Evolutionary conservation across 176 grass and related monocot species (phyloP).

Genomic region (Alopecurus myosuroides): DNA sequence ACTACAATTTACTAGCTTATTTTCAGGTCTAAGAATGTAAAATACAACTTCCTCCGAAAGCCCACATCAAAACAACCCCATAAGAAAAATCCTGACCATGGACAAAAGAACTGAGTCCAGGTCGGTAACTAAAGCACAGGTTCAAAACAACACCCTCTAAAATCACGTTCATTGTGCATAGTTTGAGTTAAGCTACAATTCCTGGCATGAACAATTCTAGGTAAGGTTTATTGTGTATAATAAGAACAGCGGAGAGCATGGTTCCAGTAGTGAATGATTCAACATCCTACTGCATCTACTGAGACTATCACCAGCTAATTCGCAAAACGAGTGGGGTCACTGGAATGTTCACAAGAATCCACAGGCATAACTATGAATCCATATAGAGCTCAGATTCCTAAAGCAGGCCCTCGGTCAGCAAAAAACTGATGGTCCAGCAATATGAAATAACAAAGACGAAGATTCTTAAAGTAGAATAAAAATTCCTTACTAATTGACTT

Average conservation of each 20-base stretch:
- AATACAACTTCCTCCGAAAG: background rate
- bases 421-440: background rate
- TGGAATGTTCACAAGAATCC: background rate
- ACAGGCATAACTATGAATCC: background rate
- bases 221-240: background rate
- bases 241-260: background rate
- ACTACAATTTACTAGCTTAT: background rate
- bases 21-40: background rate
- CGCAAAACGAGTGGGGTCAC: background rate
- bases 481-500: background rate
- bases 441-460: background rate
- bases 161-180: background rate
- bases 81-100: background rate
- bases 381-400: background rate
- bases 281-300: background rate
- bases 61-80: background rate
- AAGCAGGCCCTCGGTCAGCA: background rate
- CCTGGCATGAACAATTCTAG: background rate
- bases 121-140: background rate
- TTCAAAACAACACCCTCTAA: constrained; percentile 1
- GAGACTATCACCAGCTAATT: background rate
- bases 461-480: background rate
- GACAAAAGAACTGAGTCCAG: background rate
- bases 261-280: background rate
- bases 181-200: background rate